Evolutionary conservation across 2,329 filamentous ascomycete species (phyloP).

Genomic region (Parastagonospora nodorum): DNA sequence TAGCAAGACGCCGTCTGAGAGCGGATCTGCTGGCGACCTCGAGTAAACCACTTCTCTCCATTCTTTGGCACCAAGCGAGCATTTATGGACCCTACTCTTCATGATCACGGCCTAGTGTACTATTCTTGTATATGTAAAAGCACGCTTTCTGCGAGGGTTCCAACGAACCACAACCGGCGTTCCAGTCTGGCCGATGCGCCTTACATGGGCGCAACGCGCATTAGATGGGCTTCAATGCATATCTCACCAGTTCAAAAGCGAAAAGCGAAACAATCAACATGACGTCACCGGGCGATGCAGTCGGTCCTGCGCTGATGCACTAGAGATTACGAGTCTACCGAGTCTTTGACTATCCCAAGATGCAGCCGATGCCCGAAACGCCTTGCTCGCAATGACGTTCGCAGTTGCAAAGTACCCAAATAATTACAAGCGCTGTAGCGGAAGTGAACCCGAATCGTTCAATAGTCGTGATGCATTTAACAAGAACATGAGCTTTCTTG

Average conservation of each 20-base stretch:
- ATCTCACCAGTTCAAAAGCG: background rate
- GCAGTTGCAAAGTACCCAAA: constrained; percentile 33
- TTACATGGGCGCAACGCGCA: constrained; percentile 18
- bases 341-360: constrained; percentile 10
- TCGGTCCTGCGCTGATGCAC: constrained; percentile 39
- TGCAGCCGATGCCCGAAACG: constrained; percentile 39
- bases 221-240: constrained; percentile 31
- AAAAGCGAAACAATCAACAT: constrained; percentile 9
- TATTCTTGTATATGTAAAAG: constrained; percentile 45
- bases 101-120: constrained; percentile 33
- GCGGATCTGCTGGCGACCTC: constrained; percentile 40
- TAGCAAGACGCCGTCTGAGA: constrained; percentile 44
- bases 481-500: constrained; percentile 59
- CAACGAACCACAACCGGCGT: constrained; percentile 30
- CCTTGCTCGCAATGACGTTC: constrained; percentile 46
- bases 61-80: constrained; percentile 16
- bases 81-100: constrained; percentile 20
- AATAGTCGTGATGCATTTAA: constrained; percentile 21
- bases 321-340: constrained; percentile 36
- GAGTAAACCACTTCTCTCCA: constrained; percentile 27
- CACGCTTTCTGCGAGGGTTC: constrained; percentile 20
- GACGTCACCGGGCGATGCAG: constrained; percentile 28
- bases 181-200: constrained; percentile 27
- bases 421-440: constrained; percentile 44
- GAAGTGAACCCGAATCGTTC: constrained; percentile 20